Evolutionary conservation across 2,329 filamentous ascomycete genomes (phyloP).

Genomic region (Gnomoniopsis smithogilvyi): DNA sequence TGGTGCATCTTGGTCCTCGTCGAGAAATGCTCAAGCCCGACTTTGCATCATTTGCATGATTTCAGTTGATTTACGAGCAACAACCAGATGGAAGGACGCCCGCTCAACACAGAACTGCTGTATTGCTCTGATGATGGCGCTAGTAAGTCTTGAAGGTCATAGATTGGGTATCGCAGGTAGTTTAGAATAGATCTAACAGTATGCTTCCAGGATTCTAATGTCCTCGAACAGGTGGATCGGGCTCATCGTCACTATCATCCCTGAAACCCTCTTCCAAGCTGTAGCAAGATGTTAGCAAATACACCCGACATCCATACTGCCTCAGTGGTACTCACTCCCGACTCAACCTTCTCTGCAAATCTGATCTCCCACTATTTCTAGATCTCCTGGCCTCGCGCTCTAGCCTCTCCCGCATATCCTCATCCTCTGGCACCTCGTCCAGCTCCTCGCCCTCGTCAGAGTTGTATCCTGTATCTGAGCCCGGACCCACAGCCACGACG

Average conservation of each 20-base stretch:
- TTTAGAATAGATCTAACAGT: background rate
- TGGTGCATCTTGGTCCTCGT: too few species aligned
- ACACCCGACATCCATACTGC: background rate
- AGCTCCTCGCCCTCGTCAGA: conserved; percentile 70
- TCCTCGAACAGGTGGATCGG: conserved; percentile 10
- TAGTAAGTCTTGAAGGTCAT: too few species aligned
- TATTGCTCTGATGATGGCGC: too few species aligned
- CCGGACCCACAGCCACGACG: conserved; percentile 34
- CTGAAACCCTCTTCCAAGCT: conserved; percentile 70
- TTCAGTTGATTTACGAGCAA: too few species aligned
- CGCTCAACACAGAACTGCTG: too few species aligned
- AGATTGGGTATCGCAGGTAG: too few species aligned
- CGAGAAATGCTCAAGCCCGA: too few species aligned
- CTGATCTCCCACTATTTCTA: conserved; percentile 26
- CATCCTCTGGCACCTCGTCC: conserved; percentile 54
- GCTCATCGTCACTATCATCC: conserved; percentile 67
- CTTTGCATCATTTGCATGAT: too few species aligned
- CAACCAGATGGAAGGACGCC: too few species aligned
- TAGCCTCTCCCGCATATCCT: conserved; percentile 36
- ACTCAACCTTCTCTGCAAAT: conserved; percentile 63
- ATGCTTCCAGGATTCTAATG: conserved; percentile 5
- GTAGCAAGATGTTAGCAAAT: conserved; percentile 12
- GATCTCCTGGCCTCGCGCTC: conserved; percentile 21
- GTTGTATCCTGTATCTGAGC: conserved; percentile 50
- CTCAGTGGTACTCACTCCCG: conserved; percentile 56